A percentile compares a stretch with the other conserved stretches of the same genome.
phyloP scores from a whole-genome alignment of 2,329 filamentous ascomycete species.

The Nemania sp. region DNA sequence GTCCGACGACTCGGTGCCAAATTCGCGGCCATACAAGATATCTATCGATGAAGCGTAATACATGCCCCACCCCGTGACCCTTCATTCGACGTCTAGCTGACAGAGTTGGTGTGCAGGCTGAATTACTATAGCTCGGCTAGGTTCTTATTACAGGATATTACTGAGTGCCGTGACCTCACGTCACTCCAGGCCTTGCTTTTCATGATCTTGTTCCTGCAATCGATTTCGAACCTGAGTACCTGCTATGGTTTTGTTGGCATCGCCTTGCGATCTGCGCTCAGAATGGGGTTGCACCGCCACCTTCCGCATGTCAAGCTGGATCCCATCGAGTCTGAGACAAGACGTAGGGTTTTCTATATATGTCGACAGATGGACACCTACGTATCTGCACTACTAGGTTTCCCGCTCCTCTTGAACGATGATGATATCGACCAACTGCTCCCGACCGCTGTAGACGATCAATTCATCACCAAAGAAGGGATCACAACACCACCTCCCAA shows the following conservation, averaged over 20 bases:
- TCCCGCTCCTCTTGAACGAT: conserved; percentile 64
- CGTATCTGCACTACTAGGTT: conserved; percentile 68
- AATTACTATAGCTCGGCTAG: conserved; percentile 76
- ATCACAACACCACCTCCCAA: conserved; percentile 61
- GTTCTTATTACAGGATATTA: conserved; percentile 66
- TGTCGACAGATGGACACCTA: conserved; percentile 74
- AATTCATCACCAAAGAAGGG: conserved; percentile 65
- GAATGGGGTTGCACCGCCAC: conserved; percentile 77
- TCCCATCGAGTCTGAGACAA: conserved; percentile 65
- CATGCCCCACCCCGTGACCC: not conserved
- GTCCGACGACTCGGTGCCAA: conserved; percentile 31
- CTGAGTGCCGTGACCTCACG: conserved; percentile 72
- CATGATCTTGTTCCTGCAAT: conserved; percentile 80
- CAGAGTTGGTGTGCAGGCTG: conserved; percentile 53
- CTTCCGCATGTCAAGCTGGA: conserved; percentile 66
- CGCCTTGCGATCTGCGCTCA: conserved; percentile 73
- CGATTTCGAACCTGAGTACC: conserved; percentile 75
- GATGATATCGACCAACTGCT: conserved; percentile 71
- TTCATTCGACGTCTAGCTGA: conserved; percentile 37
- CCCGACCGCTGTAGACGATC: conserved; percentile 68
- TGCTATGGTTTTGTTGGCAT: conserved; percentile 83
- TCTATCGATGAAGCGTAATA: conserved; percentile 60
- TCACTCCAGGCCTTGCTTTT: conserved; percentile 78
- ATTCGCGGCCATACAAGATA: conserved; percentile 41
- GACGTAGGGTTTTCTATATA: conserved; percentile 69